Percentiles rank a stretch among this genome's conserved stretches.
Evolutionary conservation across 1,139 yeast genomes (phyloP).

Genomic region (Geotrichum histeridarum): DNA sequence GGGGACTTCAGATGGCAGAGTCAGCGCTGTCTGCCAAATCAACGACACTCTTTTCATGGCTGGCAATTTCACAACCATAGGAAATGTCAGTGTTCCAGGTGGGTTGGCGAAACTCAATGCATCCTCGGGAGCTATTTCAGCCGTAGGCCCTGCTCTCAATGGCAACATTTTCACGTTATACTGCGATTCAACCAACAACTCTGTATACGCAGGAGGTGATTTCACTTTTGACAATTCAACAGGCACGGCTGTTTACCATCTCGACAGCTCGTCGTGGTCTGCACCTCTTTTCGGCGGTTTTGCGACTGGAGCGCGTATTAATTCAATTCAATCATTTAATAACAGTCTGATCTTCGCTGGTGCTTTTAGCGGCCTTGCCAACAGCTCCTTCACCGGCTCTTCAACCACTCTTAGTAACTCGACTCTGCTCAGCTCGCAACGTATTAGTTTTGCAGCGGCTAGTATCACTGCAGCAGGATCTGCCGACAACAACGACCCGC

Average conservation of each 20-base stretch:
- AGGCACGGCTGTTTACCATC: slow-evolving; percentile 66
- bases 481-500: slow-evolving; percentile 38
- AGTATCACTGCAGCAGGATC: slow-evolving; percentile 50
- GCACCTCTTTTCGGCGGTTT: slow-evolving; percentile 75
- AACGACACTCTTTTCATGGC: slow-evolving; percentile 46
- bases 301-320: slow-evolving; percentile 52
- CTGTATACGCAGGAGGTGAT: slow-evolving; percentile 77
- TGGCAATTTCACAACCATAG: slow-evolving; percentile 40
- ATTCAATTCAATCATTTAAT: slow-evolving; percentile 53
- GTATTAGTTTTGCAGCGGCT: slow-evolving; percentile 61
- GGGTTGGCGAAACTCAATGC: slow-evolving; percentile 56
- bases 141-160: slow-evolving; percentile 31
- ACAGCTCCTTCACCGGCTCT: slow-evolving; percentile 38
- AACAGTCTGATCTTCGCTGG: slow-evolving; percentile 77
- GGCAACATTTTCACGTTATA: slow-evolving; percentile 55
- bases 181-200: slow-evolving; percentile 44
- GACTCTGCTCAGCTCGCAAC: slow-evolving; percentile 54
- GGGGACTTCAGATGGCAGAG: slow-evolving; percentile 31
- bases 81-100: slow-evolving; percentile 40
- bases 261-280: slow-evolving; percentile 40
- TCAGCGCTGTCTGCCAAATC: slow-evolving; percentile 34
- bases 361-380: slow-evolving; percentile 57
- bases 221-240: slow-evolving; percentile 52
- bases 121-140: slow-evolving; percentile 40
- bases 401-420: slow-evolving; percentile 36